Base-by-base conservation (phyloP, 305 asterid species). In the Fraxinus sp. region DNA sequence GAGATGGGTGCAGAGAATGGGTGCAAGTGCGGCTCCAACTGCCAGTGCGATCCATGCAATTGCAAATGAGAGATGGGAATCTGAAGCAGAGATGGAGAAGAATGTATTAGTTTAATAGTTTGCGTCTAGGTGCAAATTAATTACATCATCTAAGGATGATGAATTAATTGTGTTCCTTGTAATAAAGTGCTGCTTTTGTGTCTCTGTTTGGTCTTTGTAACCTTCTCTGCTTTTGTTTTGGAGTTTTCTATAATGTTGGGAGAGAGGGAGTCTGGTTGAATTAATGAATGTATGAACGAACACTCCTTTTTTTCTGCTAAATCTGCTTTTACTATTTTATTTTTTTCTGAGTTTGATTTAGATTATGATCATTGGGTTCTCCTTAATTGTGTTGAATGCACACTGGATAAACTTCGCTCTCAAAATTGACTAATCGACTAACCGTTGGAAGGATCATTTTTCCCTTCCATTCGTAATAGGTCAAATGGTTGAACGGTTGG, bases 1-100 rank as follows among this genome's bases (percentile, higher is more conserved):
- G 59, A 37, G n/a, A 59, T 16, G 18, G 90, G 7, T 49, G 59
- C 59, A 49, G 59, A 49, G 59, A 49, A 59, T 16, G 18, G 90
- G 7, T 49, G 59, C 59, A 49, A 49, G 59, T 49, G 59, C 20
- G 59, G 59, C 20, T 14, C 59, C n/a, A 7, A 49, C 59, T 14
- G 20, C 59, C 14, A 49, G 20, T 49, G 59, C 59, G 14, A 49
- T 16, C 59, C 59, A 13, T 49, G 59, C 59, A 49, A 49, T 16
- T 49, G 59, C 59, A 49, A 49, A 14, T 49, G 59, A 49, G 20
- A 16, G 59, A 16, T n/a, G 20, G 59, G 59, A 49, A 49, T 49
- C 16, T 49, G 59, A 49, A 49, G 59, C 59, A 49, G 20, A 14
- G 59, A 4, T 4, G 59, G 59, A 49, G 59, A 49, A 49, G n/a